Conservation (phyloP, 495 filamentous ascomycete species). For the Penicillium cosmopolitanum region DNA sequence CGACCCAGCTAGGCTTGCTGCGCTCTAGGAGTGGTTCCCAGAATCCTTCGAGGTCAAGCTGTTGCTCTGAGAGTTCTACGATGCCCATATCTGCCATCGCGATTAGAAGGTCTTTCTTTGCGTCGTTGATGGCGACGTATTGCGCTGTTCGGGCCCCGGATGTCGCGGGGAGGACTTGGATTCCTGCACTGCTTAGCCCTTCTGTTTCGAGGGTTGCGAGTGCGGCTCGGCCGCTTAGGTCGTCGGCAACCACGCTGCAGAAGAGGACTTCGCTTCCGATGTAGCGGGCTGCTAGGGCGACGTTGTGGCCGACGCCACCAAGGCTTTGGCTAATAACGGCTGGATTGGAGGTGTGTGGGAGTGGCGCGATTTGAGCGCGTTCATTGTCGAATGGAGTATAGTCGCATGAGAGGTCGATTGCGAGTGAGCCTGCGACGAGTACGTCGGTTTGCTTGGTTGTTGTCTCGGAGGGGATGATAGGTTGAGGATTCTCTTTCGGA, state of each 20-base stretch:
- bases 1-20: slow-evolving; percentile 69
- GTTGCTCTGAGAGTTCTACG: slow-evolving; percentile 57
- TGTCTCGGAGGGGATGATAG: slow-evolving; percentile 12
- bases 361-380: slow-evolving; percentile 46
- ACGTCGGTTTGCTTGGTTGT: slow-evolving; percentile 55
- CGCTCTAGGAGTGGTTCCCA: slow-evolving; percentile 63
- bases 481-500: slow-evolving; percentile 1
- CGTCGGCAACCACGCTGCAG: slow-evolving; percentile 76
- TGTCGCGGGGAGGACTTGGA: slow-evolving; percentile 58
- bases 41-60: slow-evolving; percentile 48
- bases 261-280: slow-evolving; percentile 63
- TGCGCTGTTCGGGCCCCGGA: slow-evolving; percentile 72
- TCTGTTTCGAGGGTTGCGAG: slow-evolving; percentile 61
- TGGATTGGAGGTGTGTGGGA: slow-evolving; percentile 83
- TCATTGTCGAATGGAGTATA: slow-evolving; percentile 52
- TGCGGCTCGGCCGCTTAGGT: slow-evolving; percentile 74
- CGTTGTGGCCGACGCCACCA: slow-evolving; percentile 94
- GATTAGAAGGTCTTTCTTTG: slow-evolving; percentile 74
- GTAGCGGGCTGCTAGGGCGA: slow-evolving; percentile 76
- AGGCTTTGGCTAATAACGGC: slow-evolving; percentile 77
- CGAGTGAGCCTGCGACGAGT: slow-evolving; percentile 87
- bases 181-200: slow-evolving; percentile 65
- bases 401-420: slow-evolving; percentile 86
- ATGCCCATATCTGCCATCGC: slow-evolving; percentile 97
- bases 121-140: slow-evolving; percentile 88